Base-by-base conservation (phyloP, 345 rosid genomes). In the Sapria himalayana region DNA sequence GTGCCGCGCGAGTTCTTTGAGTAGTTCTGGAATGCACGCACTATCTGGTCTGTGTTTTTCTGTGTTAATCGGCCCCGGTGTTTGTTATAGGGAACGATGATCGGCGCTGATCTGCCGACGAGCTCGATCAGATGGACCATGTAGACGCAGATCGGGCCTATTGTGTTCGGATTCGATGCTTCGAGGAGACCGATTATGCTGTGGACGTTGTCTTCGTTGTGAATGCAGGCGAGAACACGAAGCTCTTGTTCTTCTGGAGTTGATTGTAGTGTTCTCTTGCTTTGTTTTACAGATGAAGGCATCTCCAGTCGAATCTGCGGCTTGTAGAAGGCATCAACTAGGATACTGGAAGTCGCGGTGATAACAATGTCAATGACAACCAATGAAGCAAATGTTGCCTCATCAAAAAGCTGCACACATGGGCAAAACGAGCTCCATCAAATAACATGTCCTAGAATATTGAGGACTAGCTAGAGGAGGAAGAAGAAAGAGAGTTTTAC, bases 371-470 rank as follows among this genome's bases (percentile, higher is more conserved):
- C 8, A 8, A 48, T 38, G 8, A 70, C 18, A 4, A 51, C 38
- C 50, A 54, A 35, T 24, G 50, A 45, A 43, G 60, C 33, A 31
- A 52, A 65, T 48, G 51, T 31, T 50, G 60, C 60, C 11, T 49
- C 63, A 25, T 54, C 43, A 24, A 65, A 13, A 31, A 57, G 52
- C 71, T 65, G 66, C 66, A 57, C 41, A 19, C 5, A 7, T 2
- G 20, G 22, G 15, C 39, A 33, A 33, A n/a, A n/a, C n/a, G n/a
- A n/a, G n/a, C n/a, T n/a, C n/a, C n/a, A n/a, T n/a, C n/a, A n/a
- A n/a, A n/a, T n/a, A n/a, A n/a, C n/a, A n/a, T n/a, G n/a, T n/a
- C n/a, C n/a, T n/a, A n/a, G n/a, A n/a, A n/a, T n/a, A n/a, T n/a
- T n/a, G n/a, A n/a, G n/a, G n/a, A n/a, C n/a, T n/a, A n/a, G n/a